Conservation (phyloP, 192 early-diverging fungal species). For the Rhizoclosmatium sp. region DNA sequence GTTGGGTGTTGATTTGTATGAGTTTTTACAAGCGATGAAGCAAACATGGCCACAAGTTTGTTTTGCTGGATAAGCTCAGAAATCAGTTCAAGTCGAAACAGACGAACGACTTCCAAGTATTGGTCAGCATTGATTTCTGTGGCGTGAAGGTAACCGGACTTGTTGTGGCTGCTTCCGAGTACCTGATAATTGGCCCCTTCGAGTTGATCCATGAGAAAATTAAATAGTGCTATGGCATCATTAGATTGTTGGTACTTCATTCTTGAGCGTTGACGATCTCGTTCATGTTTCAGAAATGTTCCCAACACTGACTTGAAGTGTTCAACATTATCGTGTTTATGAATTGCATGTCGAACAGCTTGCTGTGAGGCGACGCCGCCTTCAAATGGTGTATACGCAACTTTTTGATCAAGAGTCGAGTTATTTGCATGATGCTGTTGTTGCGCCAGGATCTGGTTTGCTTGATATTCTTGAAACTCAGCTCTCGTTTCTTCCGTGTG, state of each 20-base stretch:
- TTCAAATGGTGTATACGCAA: background rate
- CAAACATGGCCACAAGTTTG: constrained; percentile 4
- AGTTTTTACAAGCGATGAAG: background rate
- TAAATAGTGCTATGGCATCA: background rate
- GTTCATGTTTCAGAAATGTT: constrained; percentile 3
- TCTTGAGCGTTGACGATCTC: background rate
- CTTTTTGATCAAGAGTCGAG: background rate
- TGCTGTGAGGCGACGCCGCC: background rate
- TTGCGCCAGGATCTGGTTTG: background rate
- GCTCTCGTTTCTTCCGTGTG: background rate
- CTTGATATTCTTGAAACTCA: background rate
- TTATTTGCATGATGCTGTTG: constrained; percentile 8
- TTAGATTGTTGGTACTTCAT: background rate
- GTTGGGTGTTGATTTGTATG: constrained; percentile 1
- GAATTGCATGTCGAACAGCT: background rate
- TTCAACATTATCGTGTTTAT: background rate
- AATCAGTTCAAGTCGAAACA: constrained; percentile 13
- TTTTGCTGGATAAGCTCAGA: background rate
- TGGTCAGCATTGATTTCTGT: background rate
- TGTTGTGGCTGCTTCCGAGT: background rate
- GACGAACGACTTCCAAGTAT: background rate
- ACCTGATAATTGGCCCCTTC: constrained; percentile 9
- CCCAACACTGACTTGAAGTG: constrained; percentile 15
- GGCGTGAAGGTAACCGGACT: background rate
- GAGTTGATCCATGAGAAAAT: constrained; percentile 4